A percentile compares a stretch with the other conserved stretches of the same genome.
Evolutionary conservation across 2,329 filamentous ascomycete species (phyloP).

Genomic region (Sarocladium strictum): DNA sequence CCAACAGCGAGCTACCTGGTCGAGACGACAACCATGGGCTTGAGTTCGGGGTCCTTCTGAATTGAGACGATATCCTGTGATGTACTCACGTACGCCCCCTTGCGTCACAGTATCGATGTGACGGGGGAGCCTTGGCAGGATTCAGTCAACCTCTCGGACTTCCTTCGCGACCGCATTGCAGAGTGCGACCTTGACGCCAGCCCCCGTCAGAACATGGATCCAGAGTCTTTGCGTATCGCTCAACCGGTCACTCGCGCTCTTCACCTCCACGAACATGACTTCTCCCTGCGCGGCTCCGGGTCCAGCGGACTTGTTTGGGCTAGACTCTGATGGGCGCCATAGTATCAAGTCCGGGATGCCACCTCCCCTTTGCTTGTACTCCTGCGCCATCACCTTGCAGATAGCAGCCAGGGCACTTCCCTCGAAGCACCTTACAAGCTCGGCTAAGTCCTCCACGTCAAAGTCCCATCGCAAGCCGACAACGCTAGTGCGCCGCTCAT

Average conservation of each 20-base stretch:
- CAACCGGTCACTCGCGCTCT: slow-evolving; percentile 83
- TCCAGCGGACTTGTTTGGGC: slow-evolving; percentile 13
- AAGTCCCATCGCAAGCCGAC: slow-evolving; percentile 91
- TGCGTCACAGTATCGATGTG: not conserved
- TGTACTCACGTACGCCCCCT: not conserved
- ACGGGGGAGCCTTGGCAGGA: not conserved
- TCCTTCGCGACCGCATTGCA: slow-evolving; percentile 57
- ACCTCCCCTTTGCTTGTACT: slow-evolving; percentile 79
- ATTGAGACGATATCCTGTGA: not conserved
- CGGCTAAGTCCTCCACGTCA: slow-evolving; percentile 67
- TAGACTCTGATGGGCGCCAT: slow-evolving; percentile 51
- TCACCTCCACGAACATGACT: slow-evolving; percentile 74
- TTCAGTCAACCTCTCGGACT: slow-evolving; percentile 36
- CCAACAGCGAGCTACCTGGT: not conserved
- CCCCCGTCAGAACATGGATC: slow-evolving; percentile 87
- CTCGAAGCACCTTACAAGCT: slow-evolving; percentile 72
- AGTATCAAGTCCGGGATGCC: slow-evolving; percentile 91
- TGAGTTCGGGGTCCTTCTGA: not conserved
- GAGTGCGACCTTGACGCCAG: slow-evolving; percentile 80
- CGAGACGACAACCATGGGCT: not conserved
- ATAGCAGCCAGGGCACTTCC: slow-evolving; percentile 75
- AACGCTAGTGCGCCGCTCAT: slow-evolving; percentile 71
- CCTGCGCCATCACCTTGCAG: slow-evolving; percentile 92
- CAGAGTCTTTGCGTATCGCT: slow-evolving; percentile 95
- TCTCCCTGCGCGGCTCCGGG: slow-evolving; percentile 40